Base-by-base conservation (phyloP, 352 stramenopile genomes). In the Phytophthora fragariae region DNA sequence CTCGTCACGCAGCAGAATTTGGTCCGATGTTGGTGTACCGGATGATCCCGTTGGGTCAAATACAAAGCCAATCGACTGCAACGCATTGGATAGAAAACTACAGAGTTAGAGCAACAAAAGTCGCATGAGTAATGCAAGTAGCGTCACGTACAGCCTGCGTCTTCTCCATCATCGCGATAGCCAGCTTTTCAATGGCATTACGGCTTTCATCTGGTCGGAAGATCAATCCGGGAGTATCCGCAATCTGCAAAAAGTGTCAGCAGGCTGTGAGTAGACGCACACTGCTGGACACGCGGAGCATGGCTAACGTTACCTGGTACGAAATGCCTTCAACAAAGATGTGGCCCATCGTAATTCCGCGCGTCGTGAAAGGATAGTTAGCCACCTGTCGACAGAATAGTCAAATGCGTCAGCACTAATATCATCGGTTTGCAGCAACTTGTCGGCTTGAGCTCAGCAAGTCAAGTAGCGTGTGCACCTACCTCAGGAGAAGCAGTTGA, bases 341-440 rank as follows among this genome's bases (percentile, higher is more conserved):
- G 62, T 97, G 90, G 3, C 90, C 90, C 84, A 97, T 95, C 8
- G 90, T 95, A 57, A 97, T 95, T 39, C 88, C 90, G 19, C 90
- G 84, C 14, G 90, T 97, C 33, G 90, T 97, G 68, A 97, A 97
- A 37, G 90, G 90, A 35, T 97, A 97, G 61, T 97, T 97, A 11
- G 90, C 88, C 44, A 96, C 86, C 89, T 96, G 52, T 1, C 62
- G 10, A 69, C 11, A 62, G 1, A 63, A 27, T 15, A n/a, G 15
- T 52, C 27, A 57, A 29, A 54, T 63, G 39, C 58, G 27, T 62
- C 33, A 65, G 27, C 37, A 39, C n/a, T 60, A n/a, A 15, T 33
- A 49, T 49, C 14, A n/a, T n/a, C 14, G 14, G 44, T 54, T 44
- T 24, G 44, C 49, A 57, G 41, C 6, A n/a, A 53, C 5, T 24